A percentile compares a stretch with the other conserved stretches of the same genome.
phyloP scores from a whole-genome alignment of 345 rosid species.

The Cardamine chenopodiifolia region DNA sequence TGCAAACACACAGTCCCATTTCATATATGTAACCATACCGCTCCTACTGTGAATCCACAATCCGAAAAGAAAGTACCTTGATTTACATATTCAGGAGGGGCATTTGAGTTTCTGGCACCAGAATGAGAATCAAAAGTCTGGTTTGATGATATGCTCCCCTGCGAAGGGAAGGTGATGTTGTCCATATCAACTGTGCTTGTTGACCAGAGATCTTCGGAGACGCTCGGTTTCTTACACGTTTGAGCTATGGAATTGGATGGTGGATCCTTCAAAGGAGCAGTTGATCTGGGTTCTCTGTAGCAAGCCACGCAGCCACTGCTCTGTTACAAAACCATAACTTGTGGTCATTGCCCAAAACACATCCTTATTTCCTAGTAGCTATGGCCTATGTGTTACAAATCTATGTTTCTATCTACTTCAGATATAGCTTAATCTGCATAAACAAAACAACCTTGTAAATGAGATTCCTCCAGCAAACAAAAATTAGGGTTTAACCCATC shows the following conservation, averaged over 20 bases:
- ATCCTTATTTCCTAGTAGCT: neutral
- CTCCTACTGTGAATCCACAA: neutral
- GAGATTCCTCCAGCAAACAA: slow-evolving; percentile 1
- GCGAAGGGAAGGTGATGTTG: slow-evolving; percentile 60
- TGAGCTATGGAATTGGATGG: slow-evolving; percentile 34
- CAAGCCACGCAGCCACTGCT: slow-evolving; percentile 89
- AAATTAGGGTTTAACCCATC: slow-evolving; percentile 27
- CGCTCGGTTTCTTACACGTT: slow-evolving; percentile 47
- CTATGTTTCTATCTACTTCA: neutral
- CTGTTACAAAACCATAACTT: slow-evolving; percentile 67
- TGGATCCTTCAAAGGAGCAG: slow-evolving; percentile 41
- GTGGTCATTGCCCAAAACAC: slow-evolving; percentile 38
- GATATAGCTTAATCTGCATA: neutral
- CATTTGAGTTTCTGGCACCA: slow-evolving; percentile 46
- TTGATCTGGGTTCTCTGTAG: slow-evolving; percentile 50
- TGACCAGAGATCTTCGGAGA: slow-evolving; percentile 67
- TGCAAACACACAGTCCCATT: slow-evolving; percentile 31
- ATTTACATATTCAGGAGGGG: slow-evolving; percentile 65
- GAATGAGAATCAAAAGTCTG: slow-evolving; percentile 49
- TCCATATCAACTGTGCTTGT: slow-evolving; percentile 74
- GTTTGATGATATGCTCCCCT: slow-evolving; percentile 65
- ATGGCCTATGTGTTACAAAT: neutral
- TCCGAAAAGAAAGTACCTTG: slow-evolving; percentile 55
- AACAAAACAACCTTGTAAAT: neutral
- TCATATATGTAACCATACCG: neutral